A percentile compares a stretch with the other conserved stretches of the same genome.
Evolutionary conservation across 1,284 basidiomycete genomes (phyloP).

Genomic region (Leccinum subfulvum): DNA sequence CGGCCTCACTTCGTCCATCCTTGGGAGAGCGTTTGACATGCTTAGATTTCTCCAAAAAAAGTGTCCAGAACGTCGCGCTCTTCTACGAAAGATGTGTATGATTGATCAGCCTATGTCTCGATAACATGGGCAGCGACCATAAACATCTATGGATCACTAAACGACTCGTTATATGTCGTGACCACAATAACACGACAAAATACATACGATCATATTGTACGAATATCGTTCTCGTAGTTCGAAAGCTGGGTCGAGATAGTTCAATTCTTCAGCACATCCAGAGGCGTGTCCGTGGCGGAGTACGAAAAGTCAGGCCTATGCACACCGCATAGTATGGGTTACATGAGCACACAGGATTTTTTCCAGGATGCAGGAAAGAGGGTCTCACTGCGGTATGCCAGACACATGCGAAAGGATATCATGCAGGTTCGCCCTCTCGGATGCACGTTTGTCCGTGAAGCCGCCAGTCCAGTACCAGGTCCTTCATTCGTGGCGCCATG

Average conservation of each 20-base stretch:
- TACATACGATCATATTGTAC: not conserved
- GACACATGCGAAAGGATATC: not conserved
- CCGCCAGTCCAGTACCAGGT: not conserved
- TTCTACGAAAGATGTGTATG: not conserved
- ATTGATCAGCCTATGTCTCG: not conserved
- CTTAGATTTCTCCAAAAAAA: not conserved
- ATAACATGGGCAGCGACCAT: not conserved
- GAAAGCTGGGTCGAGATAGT: not conserved
- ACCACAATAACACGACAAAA: not conserved
- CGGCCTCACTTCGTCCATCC: not conserved
- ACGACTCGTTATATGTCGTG: not conserved
- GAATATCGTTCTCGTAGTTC: not conserved
- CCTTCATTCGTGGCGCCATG: not conserved
- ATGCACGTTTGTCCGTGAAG: not conserved
- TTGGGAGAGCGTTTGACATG: not conserved
- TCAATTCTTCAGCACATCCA: not conserved
- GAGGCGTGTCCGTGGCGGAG: not conserved
- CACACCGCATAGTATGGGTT: no score
- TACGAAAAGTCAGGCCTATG: not conserved
- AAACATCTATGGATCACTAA: not conserved
- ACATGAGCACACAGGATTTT: not conserved
- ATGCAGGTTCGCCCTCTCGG: not conserved
- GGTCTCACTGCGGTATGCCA: not conserved
- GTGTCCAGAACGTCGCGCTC: not conserved
- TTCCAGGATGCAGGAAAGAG: not conserved